Percentiles rank a stretch among this genome's conserved stretches.
Conservation (phyloP, 768 basidiomycete species). For the Coprinopsis sp. region DNA sequence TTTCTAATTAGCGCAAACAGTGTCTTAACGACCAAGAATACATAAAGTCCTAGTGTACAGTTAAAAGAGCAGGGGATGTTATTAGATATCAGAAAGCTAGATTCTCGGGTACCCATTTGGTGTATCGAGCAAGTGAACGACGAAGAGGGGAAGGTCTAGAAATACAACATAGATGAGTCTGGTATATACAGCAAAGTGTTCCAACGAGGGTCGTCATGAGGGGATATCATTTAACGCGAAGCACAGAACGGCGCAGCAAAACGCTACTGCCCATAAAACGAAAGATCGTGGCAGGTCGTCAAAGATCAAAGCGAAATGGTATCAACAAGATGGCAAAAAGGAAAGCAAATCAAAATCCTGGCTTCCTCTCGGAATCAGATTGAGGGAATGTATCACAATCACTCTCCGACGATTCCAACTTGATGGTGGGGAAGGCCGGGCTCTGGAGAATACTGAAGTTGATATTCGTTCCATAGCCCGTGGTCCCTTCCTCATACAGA, state of each 20-base stretch:
- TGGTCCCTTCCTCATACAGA: slow-evolving; percentile 81
- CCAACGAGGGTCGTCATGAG: slow-evolving; percentile 3
- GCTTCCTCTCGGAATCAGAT: slow-evolving; percentile 43
- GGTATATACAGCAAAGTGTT: slow-evolving; percentile 11
- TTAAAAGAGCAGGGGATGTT: slow-evolving; percentile 2
- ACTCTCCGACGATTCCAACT: slow-evolving; percentile 56
- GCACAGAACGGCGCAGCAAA: neutral
- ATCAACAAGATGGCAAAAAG: slow-evolving; percentile 13
- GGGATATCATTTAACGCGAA: slow-evolving; percentile 6
- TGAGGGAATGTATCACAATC: slow-evolving; percentile 60
- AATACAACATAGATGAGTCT: slow-evolving; percentile 13
- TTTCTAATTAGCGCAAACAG: neutral
- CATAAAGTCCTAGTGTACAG: slow-evolving; percentile 5
- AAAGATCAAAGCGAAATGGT: slow-evolving; percentile 9
- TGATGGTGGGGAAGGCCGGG: slow-evolving; percentile 57
- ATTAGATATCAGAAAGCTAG: slow-evolving; percentile 10
- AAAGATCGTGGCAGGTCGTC: slow-evolving; percentile 16
- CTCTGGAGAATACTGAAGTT: slow-evolving; percentile 80
- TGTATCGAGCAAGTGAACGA: slow-evolving; percentile 2
- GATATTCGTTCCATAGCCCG: slow-evolving; percentile 65
- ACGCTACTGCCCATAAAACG: slow-evolving; percentile 7
- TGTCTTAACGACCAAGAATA: neutral
- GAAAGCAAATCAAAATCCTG: slow-evolving; percentile 24
- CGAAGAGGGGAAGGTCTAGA: slow-evolving; percentile 12
- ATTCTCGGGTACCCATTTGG: slow-evolving; percentile 10